These are phyloP conservation scores for Streptanthus diversifolius DNA, from an alignment of 345 rosid species.

Conservation along the genomic window DNA sequence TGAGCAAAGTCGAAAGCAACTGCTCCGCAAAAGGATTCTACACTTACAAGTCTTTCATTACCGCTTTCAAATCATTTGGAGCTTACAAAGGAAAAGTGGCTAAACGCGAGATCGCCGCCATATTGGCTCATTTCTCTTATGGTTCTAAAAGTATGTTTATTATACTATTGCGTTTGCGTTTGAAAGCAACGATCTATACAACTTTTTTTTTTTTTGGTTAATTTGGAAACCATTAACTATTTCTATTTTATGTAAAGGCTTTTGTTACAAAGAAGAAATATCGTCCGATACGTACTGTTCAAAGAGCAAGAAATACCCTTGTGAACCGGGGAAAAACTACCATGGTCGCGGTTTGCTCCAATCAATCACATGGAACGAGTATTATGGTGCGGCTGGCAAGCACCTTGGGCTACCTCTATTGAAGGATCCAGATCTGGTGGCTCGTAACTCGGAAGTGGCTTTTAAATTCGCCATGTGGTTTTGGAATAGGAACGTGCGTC, in stretches of 20 bases:
- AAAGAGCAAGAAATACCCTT: slow-evolving; percentile 15
- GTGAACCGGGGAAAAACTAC: slow-evolving; percentile 36
- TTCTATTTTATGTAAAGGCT: slow-evolving; percentile 9
- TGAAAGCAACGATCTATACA: too few species aligned
- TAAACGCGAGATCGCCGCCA: slow-evolving; percentile 50
- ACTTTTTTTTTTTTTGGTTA: background rate
- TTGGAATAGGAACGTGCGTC: slow-evolving; percentile 45
- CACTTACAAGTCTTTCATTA: slow-evolving; percentile 32
- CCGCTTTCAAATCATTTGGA: slow-evolving; percentile 25
- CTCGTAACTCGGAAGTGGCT: slow-evolving; percentile 28
- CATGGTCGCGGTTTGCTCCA: slow-evolving; percentile 33
- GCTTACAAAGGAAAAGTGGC: slow-evolving; percentile 40
- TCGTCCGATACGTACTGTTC: slow-evolving; percentile 17
- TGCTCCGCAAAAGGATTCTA: slow-evolving; percentile 51
- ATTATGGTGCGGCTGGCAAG: slow-evolving; percentile 44
- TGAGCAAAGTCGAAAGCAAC: slow-evolving; percentile 29
- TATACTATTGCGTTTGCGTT: too few species aligned
- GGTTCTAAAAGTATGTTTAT: slow-evolving; percentile 45
- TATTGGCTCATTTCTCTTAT: slow-evolving; percentile 46
- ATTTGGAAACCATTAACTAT: background rate
- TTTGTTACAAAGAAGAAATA: slow-evolving; percentile 36
- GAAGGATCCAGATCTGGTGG: slow-evolving; percentile 40
- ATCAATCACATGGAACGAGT: slow-evolving; percentile 45
- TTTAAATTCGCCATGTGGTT: slow-evolving; percentile 49
- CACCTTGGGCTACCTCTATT: slow-evolving; percentile 34